These are phyloP conservation scores for Avena atlantica DNA, from an alignment of 176 grass and related monocot species.

Conservation along the genomic window DNA sequence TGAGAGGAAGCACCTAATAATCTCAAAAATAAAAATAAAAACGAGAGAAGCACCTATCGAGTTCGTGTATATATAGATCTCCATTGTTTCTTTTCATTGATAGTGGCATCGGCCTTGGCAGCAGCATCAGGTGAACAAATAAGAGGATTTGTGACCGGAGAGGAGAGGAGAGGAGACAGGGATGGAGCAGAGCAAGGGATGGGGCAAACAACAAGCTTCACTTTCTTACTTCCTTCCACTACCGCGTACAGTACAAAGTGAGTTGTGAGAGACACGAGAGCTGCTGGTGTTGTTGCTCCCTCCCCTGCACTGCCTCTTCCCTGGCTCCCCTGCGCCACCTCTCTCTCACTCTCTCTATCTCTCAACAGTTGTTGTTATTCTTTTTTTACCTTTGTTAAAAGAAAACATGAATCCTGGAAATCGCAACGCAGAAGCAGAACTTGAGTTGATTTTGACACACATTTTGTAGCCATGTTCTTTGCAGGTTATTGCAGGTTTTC, in stretches of 20 bases:
- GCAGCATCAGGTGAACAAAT: not conserved
- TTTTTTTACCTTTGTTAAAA: not conserved
- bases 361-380: not conserved
- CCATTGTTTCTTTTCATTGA: not conserved
- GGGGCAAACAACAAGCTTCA: slow-evolving; percentile 52
- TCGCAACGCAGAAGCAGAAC: not conserved
- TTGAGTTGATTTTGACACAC: not conserved
- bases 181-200: slow-evolving; percentile 80
- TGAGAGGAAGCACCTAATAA: not conserved
- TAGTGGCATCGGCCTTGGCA: not conserved
- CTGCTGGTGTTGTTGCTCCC: slow-evolving; percentile 56
- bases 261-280: slow-evolving; percentile 16
- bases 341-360: too few species aligned
- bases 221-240: not conserved
- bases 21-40: too few species aligned
- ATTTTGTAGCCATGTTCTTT: not conserved
- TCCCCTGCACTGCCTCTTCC: slow-evolving; percentile 88
- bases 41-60: not conserved
- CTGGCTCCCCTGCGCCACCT: slow-evolving; percentile 57
- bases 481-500: not conserved
- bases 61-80: slow-evolving; percentile 37
- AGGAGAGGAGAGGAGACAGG: slow-evolving; percentile 59
- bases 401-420: not conserved
- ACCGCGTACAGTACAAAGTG: not conserved
- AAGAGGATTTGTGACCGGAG: not conserved